Base-by-base conservation (phyloP, 768 basidiomycete genomes). In the Mycena haematopus region DNA sequence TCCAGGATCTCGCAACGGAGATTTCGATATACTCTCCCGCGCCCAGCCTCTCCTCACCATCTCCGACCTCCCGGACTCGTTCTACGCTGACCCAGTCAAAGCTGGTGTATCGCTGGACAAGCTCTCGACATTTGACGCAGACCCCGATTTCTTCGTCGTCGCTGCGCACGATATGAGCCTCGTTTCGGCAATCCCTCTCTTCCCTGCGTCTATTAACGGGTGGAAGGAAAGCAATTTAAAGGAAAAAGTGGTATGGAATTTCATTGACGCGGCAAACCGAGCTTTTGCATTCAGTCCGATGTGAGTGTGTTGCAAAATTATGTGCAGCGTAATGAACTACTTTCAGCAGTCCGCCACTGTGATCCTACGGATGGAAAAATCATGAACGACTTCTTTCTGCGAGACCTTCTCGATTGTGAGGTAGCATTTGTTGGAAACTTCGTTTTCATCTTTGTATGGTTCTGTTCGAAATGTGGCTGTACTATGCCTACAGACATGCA, bases 261-360 rank as follows among this genome's bases (percentile, higher is more conserved):
- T 68, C 36, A n/a, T 63, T 17, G 50, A 59, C 21, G 6, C 42
- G 25, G 8, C 33, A 2, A 52, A 53, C 17, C 50, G 31, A 15
- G 56, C 62, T 11, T 58, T 33, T 29, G n/a, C 42, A 13, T 54
- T 63, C 45, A 46, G 46, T 13, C 57, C 57, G 4, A 25, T 27
- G 57, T 58, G 35, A 52, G 57, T 51, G 19, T 42, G 17, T 13
- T 31, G 29, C 29, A 31, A 31, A n/a, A 13, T 42, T 50, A 15
- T 38, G 19, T 35, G 14, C 10, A 14, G n/a, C 31, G 13, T 22
- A 15, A 7, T 42, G 36, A 3, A 36, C 13, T 14, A 36, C 13
- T 15, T 13, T 36, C 36, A 36, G 17, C 78, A 80, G 2, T 80
- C 73, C 56, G 40, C 14, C 40, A n/a, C 19, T 42, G 40, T 42